A percentile compares a stretch with the other conserved stretches of the same genome.
phyloP scores from a whole-genome alignment of 495 filamentous ascomycete genomes.

The Opeltia flavorubescens region DNA sequence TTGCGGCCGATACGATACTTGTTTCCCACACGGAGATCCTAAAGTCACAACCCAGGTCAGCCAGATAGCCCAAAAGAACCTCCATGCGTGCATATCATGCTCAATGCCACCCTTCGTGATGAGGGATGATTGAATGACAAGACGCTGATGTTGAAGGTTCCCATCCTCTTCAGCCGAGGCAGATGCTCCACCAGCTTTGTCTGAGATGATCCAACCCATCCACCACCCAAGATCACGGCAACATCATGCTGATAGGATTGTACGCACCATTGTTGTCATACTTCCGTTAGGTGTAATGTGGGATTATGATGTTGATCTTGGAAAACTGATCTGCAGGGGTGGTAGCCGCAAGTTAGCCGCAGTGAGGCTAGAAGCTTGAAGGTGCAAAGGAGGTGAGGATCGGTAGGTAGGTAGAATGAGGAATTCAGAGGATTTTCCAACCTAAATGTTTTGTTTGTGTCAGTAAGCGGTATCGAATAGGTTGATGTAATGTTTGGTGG shows the following conservation, averaged over 20 bases:
- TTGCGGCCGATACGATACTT: constrained; percentile 99
- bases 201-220: not conserved
- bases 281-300: constrained; percentile 8
- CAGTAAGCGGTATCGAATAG: not conserved
- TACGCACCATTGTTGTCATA: constrained; percentile 40
- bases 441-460: not conserved
- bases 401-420: not conserved
- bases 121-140: not conserved
- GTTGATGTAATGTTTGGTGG: not conserved
- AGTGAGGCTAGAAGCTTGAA: not conserved
- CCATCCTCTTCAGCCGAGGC: not conserved
- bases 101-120: constrained; percentile 2
- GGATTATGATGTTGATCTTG: not conserved
- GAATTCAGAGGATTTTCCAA: not conserved
- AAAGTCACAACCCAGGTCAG: constrained; percentile 19
- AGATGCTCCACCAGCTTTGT: not conserved
- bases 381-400: not conserved
- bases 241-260: constrained; percentile 13
- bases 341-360: not conserved
- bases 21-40: constrained; percentile 99
- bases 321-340: not conserved
- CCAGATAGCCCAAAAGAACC: constrained; percentile 5
- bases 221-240: not conserved
- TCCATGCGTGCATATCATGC: not conserved
- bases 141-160: not conserved